Conservation (phyloP, 2,329 filamentous ascomycete species). For the Pseudomassariella vexata region DNA sequence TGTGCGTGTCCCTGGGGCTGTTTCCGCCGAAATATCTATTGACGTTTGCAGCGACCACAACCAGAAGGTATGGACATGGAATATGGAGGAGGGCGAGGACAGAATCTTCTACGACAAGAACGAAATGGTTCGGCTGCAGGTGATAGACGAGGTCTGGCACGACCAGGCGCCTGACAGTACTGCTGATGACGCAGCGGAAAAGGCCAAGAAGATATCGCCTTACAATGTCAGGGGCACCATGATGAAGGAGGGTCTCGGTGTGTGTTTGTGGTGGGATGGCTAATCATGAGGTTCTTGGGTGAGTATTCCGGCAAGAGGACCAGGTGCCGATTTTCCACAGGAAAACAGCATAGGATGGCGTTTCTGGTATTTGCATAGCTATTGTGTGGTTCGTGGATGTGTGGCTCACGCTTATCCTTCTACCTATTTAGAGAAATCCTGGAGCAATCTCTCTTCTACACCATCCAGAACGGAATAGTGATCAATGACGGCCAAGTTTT, state of each 20-base stretch:
- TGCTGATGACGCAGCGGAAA: conserved; percentile 48
- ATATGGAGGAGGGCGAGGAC: conserved; percentile 62
- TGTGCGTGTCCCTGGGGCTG: conserved; percentile 44
- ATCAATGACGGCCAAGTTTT: conserved; percentile 92
- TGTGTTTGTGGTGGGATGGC: conserved; percentile 59
- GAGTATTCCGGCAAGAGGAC: background rate
- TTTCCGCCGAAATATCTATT: conserved; percentile 2
- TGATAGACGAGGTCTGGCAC: conserved; percentile 85
- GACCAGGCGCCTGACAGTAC: conserved; percentile 73
- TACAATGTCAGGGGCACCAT: conserved; percentile 65
- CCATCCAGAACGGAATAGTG: conserved; percentile 88
- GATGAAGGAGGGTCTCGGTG: conserved; percentile 56
- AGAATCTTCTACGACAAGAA: conserved; percentile 84
- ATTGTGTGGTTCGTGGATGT: too few species aligned
- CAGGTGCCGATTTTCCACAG: background rate
- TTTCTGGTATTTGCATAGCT: conserved; percentile 4
- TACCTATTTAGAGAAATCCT: conserved; percentile 36
- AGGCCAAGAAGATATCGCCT: conserved; percentile 56
- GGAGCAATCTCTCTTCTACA: conserved; percentile 77
- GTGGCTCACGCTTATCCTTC: conserved; percentile 4
- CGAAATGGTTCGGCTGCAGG: conserved; percentile 80
- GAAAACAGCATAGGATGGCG: conserved; percentile 1
- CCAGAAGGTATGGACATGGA: conserved; percentile 82
- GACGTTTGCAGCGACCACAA: conserved; percentile 52
- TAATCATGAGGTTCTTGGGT: too few species aligned